Percentiles rank a stretch among this genome's conserved stretches.
Conservation (phyloP, 129 eudicot species). For the Silybum marianum region DNA sequence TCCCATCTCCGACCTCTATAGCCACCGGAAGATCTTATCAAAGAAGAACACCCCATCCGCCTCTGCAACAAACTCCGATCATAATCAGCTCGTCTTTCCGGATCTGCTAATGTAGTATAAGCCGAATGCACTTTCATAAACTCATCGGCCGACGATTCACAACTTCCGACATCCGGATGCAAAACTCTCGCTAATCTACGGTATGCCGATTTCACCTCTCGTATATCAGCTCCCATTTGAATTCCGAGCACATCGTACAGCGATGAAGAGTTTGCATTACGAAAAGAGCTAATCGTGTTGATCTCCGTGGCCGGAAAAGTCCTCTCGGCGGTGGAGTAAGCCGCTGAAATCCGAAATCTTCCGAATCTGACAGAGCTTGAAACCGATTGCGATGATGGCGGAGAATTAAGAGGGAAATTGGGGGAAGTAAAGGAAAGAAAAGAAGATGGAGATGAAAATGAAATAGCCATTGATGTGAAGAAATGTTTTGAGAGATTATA, state of each 20-base stretch:
- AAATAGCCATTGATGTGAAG: slow-evolving; percentile 12
- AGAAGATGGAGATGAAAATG: slow-evolving; percentile 1
- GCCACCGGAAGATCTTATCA: background rate
- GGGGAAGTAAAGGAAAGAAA: background rate
- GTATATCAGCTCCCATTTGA: slow-evolving; percentile 19
- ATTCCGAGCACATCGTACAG: slow-evolving; percentile 31
- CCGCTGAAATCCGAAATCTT: slow-evolving; percentile 4
- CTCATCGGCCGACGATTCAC: slow-evolving; percentile 15
- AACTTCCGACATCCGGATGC: slow-evolving; percentile 31
- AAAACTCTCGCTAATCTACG: slow-evolving; percentile 29
- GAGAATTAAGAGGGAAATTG: background rate
- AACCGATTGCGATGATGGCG: background rate
- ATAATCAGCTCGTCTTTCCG: slow-evolving; percentile 22
- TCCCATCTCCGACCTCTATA: slow-evolving; percentile 23
- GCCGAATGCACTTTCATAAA: slow-evolving; percentile 27
- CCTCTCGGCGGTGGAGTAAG: slow-evolving; percentile 11
- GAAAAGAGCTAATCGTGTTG: background rate
- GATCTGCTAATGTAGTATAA: slow-evolving; percentile 24
- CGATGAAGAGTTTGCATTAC: background rate
- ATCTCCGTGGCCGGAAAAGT: background rate
- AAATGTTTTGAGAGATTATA: background rate
- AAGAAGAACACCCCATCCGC: background rate
- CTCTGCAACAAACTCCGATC: slow-evolving; percentile 22
- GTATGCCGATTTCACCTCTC: slow-evolving; percentile 23
- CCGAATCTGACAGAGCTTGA: background rate